Percentiles rank a stretch among this genome's conserved stretches.
Evolutionary conservation across 306 rosid genomes (phyloP).

Genomic region (Prunus kanzakura): DNA sequence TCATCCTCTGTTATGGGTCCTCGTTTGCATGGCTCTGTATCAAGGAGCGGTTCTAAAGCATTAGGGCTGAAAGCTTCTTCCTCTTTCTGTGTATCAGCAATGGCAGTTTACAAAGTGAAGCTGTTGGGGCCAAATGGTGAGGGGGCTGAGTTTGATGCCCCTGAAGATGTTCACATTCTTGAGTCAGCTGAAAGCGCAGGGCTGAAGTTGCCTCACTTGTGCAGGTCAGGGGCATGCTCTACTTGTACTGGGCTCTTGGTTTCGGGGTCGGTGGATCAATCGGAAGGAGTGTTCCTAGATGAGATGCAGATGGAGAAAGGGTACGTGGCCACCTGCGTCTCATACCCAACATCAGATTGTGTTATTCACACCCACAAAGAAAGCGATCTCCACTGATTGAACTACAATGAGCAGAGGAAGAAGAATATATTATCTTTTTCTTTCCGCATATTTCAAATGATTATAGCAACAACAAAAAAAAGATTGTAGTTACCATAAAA

Average conservation of each 20-base stretch:
- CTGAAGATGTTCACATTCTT: slow-evolving; percentile 57
- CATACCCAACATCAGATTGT: slow-evolving; percentile 54
- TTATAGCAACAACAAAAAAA: too few species aligned
- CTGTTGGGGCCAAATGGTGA: slow-evolving; percentile 58
- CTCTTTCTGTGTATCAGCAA: slow-evolving; percentile 47
- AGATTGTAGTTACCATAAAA: too few species aligned
- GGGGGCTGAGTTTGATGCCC: slow-evolving; percentile 63
- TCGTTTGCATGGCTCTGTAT: slow-evolving; percentile 25
- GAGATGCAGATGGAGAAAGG: slow-evolving; percentile 55
- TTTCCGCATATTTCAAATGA: too few species aligned
- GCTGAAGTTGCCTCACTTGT: slow-evolving; percentile 65
- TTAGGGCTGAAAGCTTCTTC: slow-evolving; percentile 52
- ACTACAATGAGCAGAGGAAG: not conserved
- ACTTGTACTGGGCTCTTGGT: slow-evolving; percentile 61
- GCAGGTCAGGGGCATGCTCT: slow-evolving; percentile 84
- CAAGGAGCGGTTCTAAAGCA: slow-evolving; percentile 35
- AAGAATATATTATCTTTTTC: too few species aligned
- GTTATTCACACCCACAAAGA: slow-evolving; percentile 70
- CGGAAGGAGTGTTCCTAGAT: slow-evolving; percentile 61
- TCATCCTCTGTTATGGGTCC: slow-evolving; percentile 30
- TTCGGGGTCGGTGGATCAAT: slow-evolving; percentile 56
- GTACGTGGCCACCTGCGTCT: slow-evolving; percentile 53
- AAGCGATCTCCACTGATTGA: slow-evolving; percentile 38
- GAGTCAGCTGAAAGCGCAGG: slow-evolving; percentile 83
- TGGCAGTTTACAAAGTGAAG: slow-evolving; percentile 58